Evolutionary conservation across 1,284 basidiomycete genomes (phyloP).

Genomic region (Meripilus lineatus): DNA sequence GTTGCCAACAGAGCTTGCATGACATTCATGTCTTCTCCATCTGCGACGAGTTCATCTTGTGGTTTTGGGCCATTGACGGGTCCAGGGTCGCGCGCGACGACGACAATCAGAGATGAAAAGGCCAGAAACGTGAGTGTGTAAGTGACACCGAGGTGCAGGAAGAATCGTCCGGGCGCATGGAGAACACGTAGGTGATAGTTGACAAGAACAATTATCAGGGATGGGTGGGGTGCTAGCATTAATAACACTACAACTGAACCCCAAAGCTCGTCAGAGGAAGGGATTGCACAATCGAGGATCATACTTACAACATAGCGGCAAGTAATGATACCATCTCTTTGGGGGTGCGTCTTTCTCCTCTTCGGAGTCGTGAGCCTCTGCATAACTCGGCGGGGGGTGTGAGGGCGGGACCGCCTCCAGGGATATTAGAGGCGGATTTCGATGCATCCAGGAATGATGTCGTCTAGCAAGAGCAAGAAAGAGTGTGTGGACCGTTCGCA

Average conservation of each 20-base stretch:
- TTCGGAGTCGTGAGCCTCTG: conserved; percentile 25
- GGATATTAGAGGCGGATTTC: too few species aligned
- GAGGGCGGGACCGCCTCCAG: too few species aligned
- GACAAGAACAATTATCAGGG: conserved; percentile 59
- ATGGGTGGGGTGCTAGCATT: conserved; percentile 68
- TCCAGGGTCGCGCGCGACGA: conserved; percentile 69
- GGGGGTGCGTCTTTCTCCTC: conserved; percentile 37
- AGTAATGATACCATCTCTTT: conserved; percentile 53
- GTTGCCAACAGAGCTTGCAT: conserved; percentile 53
- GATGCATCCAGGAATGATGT: too few species aligned
- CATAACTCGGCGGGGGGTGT: conserved; percentile 17
- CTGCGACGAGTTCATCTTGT: conserved; percentile 22
- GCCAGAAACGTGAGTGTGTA: conserved; percentile 64
- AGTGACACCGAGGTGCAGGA: conserved; percentile 47
- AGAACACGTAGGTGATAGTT: conserved; percentile 58
- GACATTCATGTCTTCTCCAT: conserved; percentile 46
- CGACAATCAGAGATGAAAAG: conserved; percentile 67
- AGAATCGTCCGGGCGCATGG: conserved; percentile 40
- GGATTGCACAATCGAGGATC: background rate
- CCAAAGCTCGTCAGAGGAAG: conserved; percentile 5
- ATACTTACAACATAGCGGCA: conserved; percentile 49
- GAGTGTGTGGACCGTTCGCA: too few species aligned
- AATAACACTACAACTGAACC: conserved; percentile 49
- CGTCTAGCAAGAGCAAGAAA: too few species aligned
- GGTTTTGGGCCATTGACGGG: conserved; percentile 37